Evolutionary conservation across 305 asterid species (phyloP), one percentile per base, ranked within the genome.

Genomic region (Fraxinus velutina): DNA sequence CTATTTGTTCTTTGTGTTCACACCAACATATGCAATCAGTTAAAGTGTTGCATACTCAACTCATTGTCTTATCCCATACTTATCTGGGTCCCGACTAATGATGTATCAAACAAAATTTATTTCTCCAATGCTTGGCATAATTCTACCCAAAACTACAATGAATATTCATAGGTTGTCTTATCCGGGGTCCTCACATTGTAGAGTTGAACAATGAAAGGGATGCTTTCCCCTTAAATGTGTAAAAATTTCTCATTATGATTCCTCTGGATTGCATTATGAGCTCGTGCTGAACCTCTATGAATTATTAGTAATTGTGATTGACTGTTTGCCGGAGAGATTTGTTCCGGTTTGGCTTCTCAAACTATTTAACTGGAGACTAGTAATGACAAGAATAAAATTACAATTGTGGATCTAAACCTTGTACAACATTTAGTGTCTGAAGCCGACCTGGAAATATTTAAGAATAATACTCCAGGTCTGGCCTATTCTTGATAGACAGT

Each of bases 141-240:
- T 10, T 24, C 34, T 66, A 66, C 17, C 34, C 36, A 27, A 27
- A 66, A 66, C 37, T 66, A 32, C 73, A 66, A 66, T n/a, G 70
- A 21, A 21, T 17, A 60, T 60, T 60, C 70, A 60, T 60, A 17
- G 30, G 70, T 21, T 60, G 30, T 60, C 30, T 60, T 60, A 21
- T 19, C 70, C 1, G 64, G 64, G 24, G 6, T 17, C 62, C 64
- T 52, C 64, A 52, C 64, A 52, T 52, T 5, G 24, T 52, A 52
- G 64, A 52, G 64, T 52, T 52, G 22, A 52, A 52, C 64, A 47
- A 78, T 50, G 64, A 78, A 80, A 50, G 77, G 42, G 80, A 73
- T 24, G 37, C 75, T 66, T 73, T 78, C 72, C 77, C 78, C 64
- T 71, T 81, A 17, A 29, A 76, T 82, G 47, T 79, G 21, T 52